Percentiles rank a stretch among this genome's conserved stretches.
Conservation (phyloP, 371 early-diverging fungal genomes). For the Mucor velutinosus region DNA sequence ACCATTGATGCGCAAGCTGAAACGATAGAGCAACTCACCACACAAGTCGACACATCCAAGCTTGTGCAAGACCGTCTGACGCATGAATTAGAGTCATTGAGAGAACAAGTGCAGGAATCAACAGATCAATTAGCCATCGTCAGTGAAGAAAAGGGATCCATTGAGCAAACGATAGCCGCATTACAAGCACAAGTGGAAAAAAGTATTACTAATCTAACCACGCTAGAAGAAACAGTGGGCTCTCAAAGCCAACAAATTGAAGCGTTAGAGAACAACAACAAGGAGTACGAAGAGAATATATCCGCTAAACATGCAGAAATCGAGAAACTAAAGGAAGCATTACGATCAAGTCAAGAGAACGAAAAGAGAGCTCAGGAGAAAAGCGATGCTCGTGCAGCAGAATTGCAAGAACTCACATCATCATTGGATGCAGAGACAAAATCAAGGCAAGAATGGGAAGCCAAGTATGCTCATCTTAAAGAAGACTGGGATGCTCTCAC, state of each 20-base stretch:
- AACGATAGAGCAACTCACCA: slow-evolving; percentile 5
- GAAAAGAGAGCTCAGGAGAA: slow-evolving; percentile 2
- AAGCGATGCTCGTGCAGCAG: background rate
- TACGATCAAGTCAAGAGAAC: slow-evolving; percentile 6
- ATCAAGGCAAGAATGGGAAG: slow-evolving; percentile 11
- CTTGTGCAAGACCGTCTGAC: slow-evolving; percentile 4
- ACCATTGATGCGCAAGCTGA: slow-evolving; percentile 56
- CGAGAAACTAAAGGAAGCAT: slow-evolving; percentile 9
- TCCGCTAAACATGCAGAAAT: slow-evolving; percentile 1
- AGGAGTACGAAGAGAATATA: background rate
- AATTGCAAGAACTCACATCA: slow-evolving; percentile 8
- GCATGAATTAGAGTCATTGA: slow-evolving; percentile 1
- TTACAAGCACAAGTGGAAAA: background rate
- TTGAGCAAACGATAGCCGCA: background rate
- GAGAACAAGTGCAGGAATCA: background rate
- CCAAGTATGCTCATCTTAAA: slow-evolving; percentile 25
- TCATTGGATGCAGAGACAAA: slow-evolving; percentile 6
- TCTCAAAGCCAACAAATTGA: background rate
- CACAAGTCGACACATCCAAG: slow-evolving; percentile 11
- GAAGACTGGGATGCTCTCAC: slow-evolving; percentile 29
- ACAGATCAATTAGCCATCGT: background rate
- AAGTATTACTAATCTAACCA: background rate
- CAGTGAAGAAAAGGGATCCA: background rate
- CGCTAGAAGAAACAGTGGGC: background rate
- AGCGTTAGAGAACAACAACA: background rate